phyloP scores from a whole-genome alignment of 2,329 filamentous ascomycete genomes.

The Botrytis squamosa region DNA sequence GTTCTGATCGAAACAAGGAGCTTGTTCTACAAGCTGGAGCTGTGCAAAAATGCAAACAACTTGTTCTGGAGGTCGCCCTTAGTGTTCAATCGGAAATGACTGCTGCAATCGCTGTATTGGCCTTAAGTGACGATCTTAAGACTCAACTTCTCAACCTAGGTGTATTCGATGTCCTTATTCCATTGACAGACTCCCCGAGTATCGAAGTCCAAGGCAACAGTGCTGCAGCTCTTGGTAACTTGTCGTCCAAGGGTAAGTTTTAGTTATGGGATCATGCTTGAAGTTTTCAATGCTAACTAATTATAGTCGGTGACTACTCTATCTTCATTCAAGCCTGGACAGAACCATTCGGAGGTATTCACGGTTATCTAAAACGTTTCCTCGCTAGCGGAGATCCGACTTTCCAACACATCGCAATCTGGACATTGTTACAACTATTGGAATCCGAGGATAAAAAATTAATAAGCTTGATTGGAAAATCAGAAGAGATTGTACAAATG shows the following conservation, averaged over 20 bases:
- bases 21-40: slow-evolving; percentile 95
- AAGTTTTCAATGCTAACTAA: slow-evolving; percentile 36
- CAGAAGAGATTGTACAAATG: slow-evolving; percentile 87
- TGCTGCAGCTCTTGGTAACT: slow-evolving; percentile 88
- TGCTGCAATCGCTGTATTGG: slow-evolving; percentile 94
- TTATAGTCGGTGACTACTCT: slow-evolving; percentile 89
- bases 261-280: slow-evolving; percentile 7
- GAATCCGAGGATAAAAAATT: slow-evolving; percentile 91
- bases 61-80: slow-evolving; percentile 88
- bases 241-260: slow-evolving; percentile 87
- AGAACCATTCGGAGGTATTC: slow-evolving; percentile 88
- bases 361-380: slow-evolving; percentile 92
- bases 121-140: slow-evolving; percentile 93
- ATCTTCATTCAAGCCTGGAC: slow-evolving; percentile 95
- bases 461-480: slow-evolving; percentile 84
- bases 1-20: slow-evolving; percentile 96
- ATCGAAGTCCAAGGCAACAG: slow-evolving; percentile 99
- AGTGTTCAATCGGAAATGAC: slow-evolving; percentile 99
- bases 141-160: slow-evolving; percentile 84
- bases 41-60: slow-evolving; percentile 97
- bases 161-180: slow-evolving; percentile 95
- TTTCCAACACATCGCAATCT: slow-evolving; percentile 98
- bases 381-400: slow-evolving; percentile 91
- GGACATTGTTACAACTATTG: slow-evolving; percentile 92
- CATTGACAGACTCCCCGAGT: slow-evolving; percentile 89